Conservation (phyloP, 176 grass and related monocot genomes). For the Tuctoria greenei region DNA sequence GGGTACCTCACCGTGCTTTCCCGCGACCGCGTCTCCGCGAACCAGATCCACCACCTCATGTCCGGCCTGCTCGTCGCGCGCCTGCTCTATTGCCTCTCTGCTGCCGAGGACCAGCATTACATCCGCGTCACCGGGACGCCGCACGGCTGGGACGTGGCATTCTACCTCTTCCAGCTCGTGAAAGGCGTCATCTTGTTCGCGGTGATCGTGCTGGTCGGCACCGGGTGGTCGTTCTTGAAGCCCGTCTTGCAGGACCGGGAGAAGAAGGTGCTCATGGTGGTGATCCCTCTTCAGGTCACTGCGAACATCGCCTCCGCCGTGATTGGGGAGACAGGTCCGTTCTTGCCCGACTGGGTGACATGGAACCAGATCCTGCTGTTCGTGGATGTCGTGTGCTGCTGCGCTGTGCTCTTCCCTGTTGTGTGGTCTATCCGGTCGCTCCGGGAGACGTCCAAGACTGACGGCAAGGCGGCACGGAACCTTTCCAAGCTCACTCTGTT, state of each 20-base stretch:
- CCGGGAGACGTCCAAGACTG: constrained; percentile 78
- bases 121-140: constrained; percentile 80
- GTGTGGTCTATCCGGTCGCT: constrained; percentile 85
- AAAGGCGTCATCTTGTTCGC: constrained; percentile 81
- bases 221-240: constrained; percentile 93
- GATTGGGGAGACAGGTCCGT: constrained; percentile 82
- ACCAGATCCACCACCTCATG: constrained; percentile 96
- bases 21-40: constrained; percentile 42
- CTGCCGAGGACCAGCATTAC: constrained; percentile 88
- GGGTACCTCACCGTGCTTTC: constrained; percentile 62
- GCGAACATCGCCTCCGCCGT: constrained; percentile 70
- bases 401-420: constrained; percentile 76
- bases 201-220: constrained; percentile 82
- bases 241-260: constrained; percentile 86
- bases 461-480: constrained; percentile 73
- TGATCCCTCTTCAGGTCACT: constrained; percentile 85
- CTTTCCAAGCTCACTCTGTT: constrained; percentile 82
- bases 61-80: constrained; percentile 61
- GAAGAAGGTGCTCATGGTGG: constrained; percentile 94
- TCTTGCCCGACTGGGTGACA: constrained; percentile 68
- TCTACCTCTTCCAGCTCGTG: constrained; percentile 87
- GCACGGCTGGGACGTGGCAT: constrained; percentile 83
- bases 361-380: constrained; percentile 81
- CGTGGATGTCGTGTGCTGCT: constrained; percentile 76
- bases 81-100: constrained; percentile 74